Base-by-base conservation (phyloP, 1,284 basidiomycete species). In the Boletellus dicymbophilus region DNA sequence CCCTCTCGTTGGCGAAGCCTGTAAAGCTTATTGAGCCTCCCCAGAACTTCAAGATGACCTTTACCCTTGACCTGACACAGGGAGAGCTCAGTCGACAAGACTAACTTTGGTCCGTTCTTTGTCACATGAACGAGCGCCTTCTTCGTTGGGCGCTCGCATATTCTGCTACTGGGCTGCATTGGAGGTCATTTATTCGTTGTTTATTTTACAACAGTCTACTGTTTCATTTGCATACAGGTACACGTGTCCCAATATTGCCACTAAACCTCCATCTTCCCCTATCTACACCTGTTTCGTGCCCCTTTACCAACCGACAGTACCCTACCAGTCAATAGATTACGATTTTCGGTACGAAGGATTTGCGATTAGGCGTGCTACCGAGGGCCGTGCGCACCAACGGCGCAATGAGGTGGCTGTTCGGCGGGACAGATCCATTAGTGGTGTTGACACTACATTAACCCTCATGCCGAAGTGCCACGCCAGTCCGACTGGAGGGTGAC, bases 11-110 rank as follows among this genome's bases (percentile, higher is more conserved):
- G 18, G 16, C 62, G 46, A 78, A 78, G 51, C 67, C 77, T 3
- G 74, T 83, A 23, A 91, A 91, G 64, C 74, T 90, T 63, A 90
- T 92, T 51, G 78, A 89, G 63, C 85, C 87, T 10, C 86, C 89
- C 26, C 77, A 82, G 58, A 82, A 85, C 66, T 82, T 82, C 68
- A 79, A 79, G 58, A 71, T 76, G 46, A 82, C 81, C 45, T 90
- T 90, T 58, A 74, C 86, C 52, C 79, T 92, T 45, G 80, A 90
- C 67, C 76, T 92, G 52, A 90, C 88, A 2, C 89, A 90, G 62
- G 87, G 81, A 12, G 89, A 92, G 66, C 78, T 92, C 63, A 80
- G 87, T 65, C 74, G 88, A 59, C 83, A 82, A 67, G 85, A 85
- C 56, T 87, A 66, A 76, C 16, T 26, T 31, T 1, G 7, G 5